Conservation (phyloP, 2,329 filamentous ascomycete genomes). For the Diplodia sapinea region DNA sequence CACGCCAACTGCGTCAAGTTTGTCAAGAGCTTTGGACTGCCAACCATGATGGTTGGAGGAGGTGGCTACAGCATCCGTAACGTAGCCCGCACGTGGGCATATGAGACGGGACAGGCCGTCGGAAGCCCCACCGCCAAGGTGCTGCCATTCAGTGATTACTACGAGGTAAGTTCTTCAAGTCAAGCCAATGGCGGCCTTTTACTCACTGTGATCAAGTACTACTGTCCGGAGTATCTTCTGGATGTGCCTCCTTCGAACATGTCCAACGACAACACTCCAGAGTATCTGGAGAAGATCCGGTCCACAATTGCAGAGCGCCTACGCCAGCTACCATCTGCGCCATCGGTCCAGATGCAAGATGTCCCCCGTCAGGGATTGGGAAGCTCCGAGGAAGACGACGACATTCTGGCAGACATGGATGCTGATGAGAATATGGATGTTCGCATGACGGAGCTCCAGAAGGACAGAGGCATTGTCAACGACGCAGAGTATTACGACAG, state of each 20-base stretch:
- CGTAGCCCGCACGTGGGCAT: constrained; percentile 94
- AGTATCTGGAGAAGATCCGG: constrained; percentile 28
- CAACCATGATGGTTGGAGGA: constrained; percentile 88
- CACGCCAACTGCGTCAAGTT: constrained; percentile 91
- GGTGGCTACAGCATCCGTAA: constrained; percentile 97
- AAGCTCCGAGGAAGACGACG: constrained; percentile 27
- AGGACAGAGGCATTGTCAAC: constrained; percentile 12
- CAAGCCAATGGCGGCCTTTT: too few relatives aligned
- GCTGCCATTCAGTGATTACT: constrained; percentile 30
- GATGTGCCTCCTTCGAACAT: constrained; percentile 27
- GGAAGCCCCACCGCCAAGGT: constrained; percentile 5
- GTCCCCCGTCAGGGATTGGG: constrained; percentile 24
- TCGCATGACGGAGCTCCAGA: constrained; percentile 28
- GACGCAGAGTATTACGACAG: constrained; percentile 29
- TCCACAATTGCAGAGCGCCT: constrained; percentile 27
- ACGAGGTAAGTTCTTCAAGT: constrained; percentile 15
- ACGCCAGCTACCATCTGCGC: constrained; percentile 25
- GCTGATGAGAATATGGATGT: constrained; percentile 30
- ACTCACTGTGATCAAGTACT: constrained; percentile 16
- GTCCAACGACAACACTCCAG: constrained; percentile 28
- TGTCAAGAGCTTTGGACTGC: constrained; percentile 79
- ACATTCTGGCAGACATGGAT: constrained; percentile 29
- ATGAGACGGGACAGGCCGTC: constrained; percentile 72
- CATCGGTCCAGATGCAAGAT: constrained; percentile 30
- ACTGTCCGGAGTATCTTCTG: constrained; percentile 30